These are phyloP conservation scores for Acacia confusa DNA, from an alignment of 306 rosid genomes.

Conservation along the genomic window DNA sequence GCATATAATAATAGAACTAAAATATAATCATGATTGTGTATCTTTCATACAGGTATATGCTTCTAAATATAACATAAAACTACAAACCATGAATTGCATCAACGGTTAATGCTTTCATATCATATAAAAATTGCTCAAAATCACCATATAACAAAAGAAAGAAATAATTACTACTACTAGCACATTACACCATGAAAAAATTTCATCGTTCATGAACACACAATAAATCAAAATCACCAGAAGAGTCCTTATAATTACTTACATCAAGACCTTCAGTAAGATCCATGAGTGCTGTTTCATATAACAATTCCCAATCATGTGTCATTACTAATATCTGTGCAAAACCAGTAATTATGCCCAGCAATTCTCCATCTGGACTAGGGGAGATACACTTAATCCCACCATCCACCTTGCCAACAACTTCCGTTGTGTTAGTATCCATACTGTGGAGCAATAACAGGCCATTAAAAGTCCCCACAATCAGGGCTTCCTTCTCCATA, in stretches of 20 bases:
- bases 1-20: background rate
- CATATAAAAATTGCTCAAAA: background rate
- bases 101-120: background rate
- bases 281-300: slow-evolving; percentile 63
- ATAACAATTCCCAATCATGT: slow-evolving; percentile 89
- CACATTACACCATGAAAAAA: background rate
- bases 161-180: background rate
- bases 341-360: slow-evolving; percentile 57
- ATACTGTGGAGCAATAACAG: slow-evolving; percentile 62
- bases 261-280: slow-evolving; percentile 52
- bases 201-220: background rate
- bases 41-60: background rate
- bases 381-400: slow-evolving; percentile 76
- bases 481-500: slow-evolving; percentile 91
- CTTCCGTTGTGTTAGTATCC: slow-evolving; percentile 50
- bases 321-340: slow-evolving; percentile 82
- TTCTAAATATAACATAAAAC: background rate
- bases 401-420: slow-evolving; percentile 86
- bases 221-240: slow-evolving; percentile 1
- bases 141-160: background rate
- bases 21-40: background rate
- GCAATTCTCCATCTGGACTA: slow-evolving; percentile 92
- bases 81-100: background rate
- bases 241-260: slow-evolving; percentile 77
- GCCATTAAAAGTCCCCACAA: slow-evolving; percentile 74